Conservation (phyloP, 805 yeast species). For the Suhomyces vadensis region DNA sequence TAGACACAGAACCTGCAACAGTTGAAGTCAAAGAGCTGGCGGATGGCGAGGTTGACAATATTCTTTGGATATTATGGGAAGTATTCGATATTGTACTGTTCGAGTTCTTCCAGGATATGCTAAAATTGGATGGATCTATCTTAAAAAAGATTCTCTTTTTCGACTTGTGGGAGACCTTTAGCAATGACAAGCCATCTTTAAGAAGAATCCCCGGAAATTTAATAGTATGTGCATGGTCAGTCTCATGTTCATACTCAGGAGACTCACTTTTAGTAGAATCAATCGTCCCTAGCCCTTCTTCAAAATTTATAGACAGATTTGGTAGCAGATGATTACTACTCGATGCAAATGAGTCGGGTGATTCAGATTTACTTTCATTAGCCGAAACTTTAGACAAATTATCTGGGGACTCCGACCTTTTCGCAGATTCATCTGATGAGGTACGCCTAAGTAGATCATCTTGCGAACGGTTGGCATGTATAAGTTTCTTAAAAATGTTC, state of each 20-base stretch:
- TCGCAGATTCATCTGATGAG: neutral
- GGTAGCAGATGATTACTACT: too few relatives aligned
- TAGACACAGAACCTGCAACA: neutral
- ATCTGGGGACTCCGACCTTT: neutral
- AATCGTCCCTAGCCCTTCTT: too few relatives aligned
- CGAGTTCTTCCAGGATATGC: constrained; percentile 48
- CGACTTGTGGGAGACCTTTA: constrained; percentile 72
- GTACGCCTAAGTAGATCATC: constrained; percentile 8
- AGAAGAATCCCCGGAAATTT: constrained; percentile 49
- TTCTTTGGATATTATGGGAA: constrained; percentile 17
- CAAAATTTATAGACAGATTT: too few relatives aligned
- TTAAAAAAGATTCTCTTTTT: constrained; percentile 57
- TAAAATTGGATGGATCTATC: constrained; percentile 57
- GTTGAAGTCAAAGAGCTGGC: constrained; percentile 2
- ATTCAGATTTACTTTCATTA: too few relatives aligned
- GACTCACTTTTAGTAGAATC: too few relatives aligned
- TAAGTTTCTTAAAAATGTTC: constrained; percentile 13
- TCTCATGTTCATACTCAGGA: too few relatives aligned
- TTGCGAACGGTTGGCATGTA: constrained; percentile 12
- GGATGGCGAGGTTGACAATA: constrained; percentile 15
- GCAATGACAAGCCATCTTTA: constrained; percentile 58
- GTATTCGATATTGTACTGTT: constrained; percentile 31
- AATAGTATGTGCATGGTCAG: neutral
- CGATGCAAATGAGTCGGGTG: too few relatives aligned
- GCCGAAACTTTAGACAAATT: too few relatives aligned